Percentiles rank a stretch among this genome's conserved stretches.
Conservation (phyloP, 495 filamentous ascomycete species). For the Copromyces sp. region DNA sequence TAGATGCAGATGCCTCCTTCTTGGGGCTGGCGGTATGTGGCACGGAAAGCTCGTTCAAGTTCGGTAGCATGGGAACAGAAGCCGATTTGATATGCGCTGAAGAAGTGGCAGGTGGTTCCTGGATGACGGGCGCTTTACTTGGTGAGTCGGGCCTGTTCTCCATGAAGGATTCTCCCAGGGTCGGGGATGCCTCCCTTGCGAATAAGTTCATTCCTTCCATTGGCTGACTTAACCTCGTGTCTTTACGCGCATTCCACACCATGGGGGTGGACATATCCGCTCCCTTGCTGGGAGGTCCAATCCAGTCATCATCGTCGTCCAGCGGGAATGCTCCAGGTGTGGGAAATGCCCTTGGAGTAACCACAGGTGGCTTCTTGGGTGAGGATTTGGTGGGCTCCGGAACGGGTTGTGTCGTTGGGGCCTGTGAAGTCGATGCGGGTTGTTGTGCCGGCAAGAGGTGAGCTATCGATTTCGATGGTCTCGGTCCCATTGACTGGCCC, state of each 20-base stretch:
- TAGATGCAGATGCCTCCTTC: slow-evolving; percentile 56
- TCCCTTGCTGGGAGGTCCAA: slow-evolving; percentile 45
- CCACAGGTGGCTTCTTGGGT: slow-evolving; percentile 20
- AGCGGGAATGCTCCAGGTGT: slow-evolving; percentile 47
- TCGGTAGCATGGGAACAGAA: slow-evolving; percentile 45
- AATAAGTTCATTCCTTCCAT: slow-evolving; percentile 48
- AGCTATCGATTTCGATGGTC: slow-evolving; percentile 61
- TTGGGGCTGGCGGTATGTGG: slow-evolving; percentile 32
- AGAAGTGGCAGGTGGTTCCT: slow-evolving; percentile 21
- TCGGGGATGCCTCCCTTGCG: slow-evolving; percentile 32
- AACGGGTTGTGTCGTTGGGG: slow-evolving; percentile 38
- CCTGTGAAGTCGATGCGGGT: slow-evolving; percentile 17
- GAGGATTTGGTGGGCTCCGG: slow-evolving; percentile 26
- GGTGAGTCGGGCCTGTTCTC: slow-evolving; percentile 34
- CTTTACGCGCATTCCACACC: slow-evolving; percentile 30
- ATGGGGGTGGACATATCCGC: slow-evolving; percentile 19
- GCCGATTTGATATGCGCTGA: slow-evolving; percentile 42
- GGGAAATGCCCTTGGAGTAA: slow-evolving; percentile 1
- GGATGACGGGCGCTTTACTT: slow-evolving; percentile 23
- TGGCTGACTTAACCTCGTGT: slow-evolving; percentile 46
- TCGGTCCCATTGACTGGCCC: slow-evolving; percentile 48
- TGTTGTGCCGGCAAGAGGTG: slow-evolving; percentile 30
- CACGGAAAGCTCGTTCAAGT: slow-evolving; percentile 29
- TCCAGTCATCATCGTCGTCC: slow-evolving; percentile 77
- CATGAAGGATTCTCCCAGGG: background rate